Conservation (phyloP, 2,329 filamentous ascomycete genomes). For the Biscogniauxia mediterranea region DNA sequence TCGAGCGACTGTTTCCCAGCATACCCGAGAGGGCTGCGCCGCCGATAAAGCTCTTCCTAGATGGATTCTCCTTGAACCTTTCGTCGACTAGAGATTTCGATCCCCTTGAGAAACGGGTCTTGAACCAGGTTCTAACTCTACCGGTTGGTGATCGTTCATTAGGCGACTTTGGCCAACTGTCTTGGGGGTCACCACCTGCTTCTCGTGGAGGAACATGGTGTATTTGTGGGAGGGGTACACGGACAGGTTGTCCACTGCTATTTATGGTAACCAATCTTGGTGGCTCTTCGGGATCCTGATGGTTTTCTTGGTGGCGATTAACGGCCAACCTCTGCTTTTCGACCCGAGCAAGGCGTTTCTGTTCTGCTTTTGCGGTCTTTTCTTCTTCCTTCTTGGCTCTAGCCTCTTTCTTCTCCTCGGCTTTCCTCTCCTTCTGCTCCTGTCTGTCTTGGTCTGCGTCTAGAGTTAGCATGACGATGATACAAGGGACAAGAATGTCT, state of each 20-base stretch:
- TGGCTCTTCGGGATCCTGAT: constrained; percentile 20
- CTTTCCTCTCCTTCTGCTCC: constrained; percentile 43
- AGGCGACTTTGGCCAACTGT: constrained; percentile 26
- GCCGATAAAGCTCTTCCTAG: constrained; percentile 48
- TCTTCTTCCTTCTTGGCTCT: constrained; percentile 46
- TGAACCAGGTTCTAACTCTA: constrained; percentile 53
- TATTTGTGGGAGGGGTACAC: constrained; percentile 11
- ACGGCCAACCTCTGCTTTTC: constrained; percentile 52
- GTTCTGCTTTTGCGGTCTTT: constrained; percentile 51
- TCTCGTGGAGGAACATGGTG: constrained; percentile 7
- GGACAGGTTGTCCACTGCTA: constrained; percentile 25
- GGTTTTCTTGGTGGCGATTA: constrained; percentile 24
- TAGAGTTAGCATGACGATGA: constrained; percentile 16
- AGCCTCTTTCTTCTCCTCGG: constrained; percentile 48
- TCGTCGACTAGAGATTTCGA: constrained; percentile 41
- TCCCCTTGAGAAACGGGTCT: constrained; percentile 48
- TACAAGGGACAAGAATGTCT: constrained; percentile 26
- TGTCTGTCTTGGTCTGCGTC: constrained; percentile 46
- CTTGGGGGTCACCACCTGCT: constrained; percentile 11
- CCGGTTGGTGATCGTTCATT: constrained; percentile 32
- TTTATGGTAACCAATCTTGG: constrained; percentile 19
- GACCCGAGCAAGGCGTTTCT: constrained; percentile 49
- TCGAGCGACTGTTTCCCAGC: constrained; percentile 42
- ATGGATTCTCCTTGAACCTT: constrained; percentile 23
- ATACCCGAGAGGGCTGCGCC: constrained; percentile 45